These are phyloP conservation scores for Calonectria henricotiae DNA, from an alignment of 2,329 filamentous ascomycete species.

Conservation along the genomic window DNA sequence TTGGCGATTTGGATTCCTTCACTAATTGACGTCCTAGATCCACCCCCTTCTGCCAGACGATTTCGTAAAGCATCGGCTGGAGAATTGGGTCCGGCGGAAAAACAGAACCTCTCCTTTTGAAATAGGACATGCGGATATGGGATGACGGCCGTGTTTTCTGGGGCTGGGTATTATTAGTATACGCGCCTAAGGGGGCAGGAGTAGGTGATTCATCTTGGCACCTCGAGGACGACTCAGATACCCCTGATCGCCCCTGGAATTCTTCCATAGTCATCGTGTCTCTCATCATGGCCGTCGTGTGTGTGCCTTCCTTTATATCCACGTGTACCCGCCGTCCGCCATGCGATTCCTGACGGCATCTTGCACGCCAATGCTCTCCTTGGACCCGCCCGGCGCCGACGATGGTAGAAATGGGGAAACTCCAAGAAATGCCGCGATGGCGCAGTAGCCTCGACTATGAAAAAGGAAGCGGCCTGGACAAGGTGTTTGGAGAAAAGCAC, in stretches of 20 bases:
- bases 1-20: background rate
- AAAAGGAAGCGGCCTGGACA: background rate
- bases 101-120: background rate
- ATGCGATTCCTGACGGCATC: background rate
- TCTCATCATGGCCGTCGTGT: background rate
- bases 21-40: background rate
- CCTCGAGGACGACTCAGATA: background rate
- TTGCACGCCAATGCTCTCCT: background rate
- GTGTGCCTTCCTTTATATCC: conserved; percentile 5
- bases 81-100: background rate
- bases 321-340: background rate
- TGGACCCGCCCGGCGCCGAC: background rate
- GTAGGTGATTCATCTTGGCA: too few relatives aligned
- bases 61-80: background rate
- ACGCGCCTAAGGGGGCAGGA: background rate
- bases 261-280: background rate
- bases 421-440: background rate
- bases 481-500: background rate
- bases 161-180: background rate
- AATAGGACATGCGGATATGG: background rate
- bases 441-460: background rate
- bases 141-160: background rate
- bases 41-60: background rate
- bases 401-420: background rate
- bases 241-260: conserved; percentile 12